Base-by-base conservation (phyloP, 352 stramenopile genomes). In the Thalassiosira gravida region DNA sequence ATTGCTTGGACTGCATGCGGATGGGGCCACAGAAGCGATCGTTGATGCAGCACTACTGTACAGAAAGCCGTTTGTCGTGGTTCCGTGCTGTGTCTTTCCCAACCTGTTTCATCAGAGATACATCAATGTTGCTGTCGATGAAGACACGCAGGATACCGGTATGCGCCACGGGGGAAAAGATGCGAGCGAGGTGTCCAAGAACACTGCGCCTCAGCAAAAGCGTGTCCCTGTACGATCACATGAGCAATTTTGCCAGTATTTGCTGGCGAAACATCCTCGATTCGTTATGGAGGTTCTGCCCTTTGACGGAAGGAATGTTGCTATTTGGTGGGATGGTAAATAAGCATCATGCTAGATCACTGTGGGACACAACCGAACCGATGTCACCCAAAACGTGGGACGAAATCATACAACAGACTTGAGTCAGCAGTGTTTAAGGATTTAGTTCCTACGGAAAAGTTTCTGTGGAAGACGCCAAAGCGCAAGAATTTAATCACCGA, bases 21-120 rank as follows among this genome's bases (percentile, higher is more conserved):
- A 98, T 77, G 95, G 96, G 73, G 96, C 96, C 3, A 98, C 96
- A 0, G 96, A 98, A 74, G 90, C 92, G 2, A 98, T 98, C 74
- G 90, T 98, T 1, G 94, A 98, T 79, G 88, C 95, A 20, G 96
- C 96, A 2, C 75, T 98, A 25, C 56, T 85, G 53, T 93, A 95
- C 71, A 77, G 92, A 64, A 98, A 98, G 66, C 93, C 96, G 0
- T 98, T 98, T 85, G 95, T 96, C 1, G 88, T 98, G 8, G 96
- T 98, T n/a, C 96, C 96, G 0, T 98, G 96, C 70, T 98, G 96
- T 78, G 96, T 93, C 5, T 93, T 92, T 85, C 85, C 85, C 1
- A 89, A 85, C 61, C 62, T 93, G 11, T 91, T 92, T 80, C 42
- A 8, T 30, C 8, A 85, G 46, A 69, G 87, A 56, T 74, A 67